Conservation (phyloP, 1,284 basidiomycete species). For the Heterobasidion annosum region DNA sequence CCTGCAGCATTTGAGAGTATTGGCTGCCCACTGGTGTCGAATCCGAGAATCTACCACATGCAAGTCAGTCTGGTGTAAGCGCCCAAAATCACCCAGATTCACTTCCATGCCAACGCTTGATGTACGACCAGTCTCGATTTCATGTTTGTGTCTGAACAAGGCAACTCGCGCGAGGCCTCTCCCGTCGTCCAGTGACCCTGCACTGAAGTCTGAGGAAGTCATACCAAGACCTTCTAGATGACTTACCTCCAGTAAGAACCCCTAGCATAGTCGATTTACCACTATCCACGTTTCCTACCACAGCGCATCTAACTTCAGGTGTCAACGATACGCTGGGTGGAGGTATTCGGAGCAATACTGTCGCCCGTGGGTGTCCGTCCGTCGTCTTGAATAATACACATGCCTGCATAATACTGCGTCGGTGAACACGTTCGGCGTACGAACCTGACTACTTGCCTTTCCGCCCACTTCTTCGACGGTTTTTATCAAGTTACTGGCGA, state of each 20-base stretch:
- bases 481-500: constrained; percentile 33
- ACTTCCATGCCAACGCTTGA: constrained; percentile 96
- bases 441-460: constrained; percentile 36
- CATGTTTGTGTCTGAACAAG: constrained; percentile 95
- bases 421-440: not conserved
- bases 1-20: constrained; percentile 60
- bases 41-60: constrained; percentile 68
- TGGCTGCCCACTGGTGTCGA: constrained; percentile 63
- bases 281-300: constrained; percentile 91
- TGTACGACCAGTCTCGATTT: constrained; percentile 92
- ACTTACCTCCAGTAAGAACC: constrained; percentile 66
- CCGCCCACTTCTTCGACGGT: constrained; percentile 67
- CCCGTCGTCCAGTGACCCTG: constrained; percentile 89
- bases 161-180: constrained; percentile 89
- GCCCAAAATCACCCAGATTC: constrained; percentile 6
- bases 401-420: constrained; percentile 26
- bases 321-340: constrained; percentile 63
- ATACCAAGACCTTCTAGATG: constrained; percentile 6
- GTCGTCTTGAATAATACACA: constrained; percentile 44
- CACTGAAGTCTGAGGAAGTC: constrained; percentile 20
- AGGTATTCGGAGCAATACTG: constrained; percentile 60
- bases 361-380: constrained; percentile 40
- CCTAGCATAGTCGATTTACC: constrained; percentile 95
- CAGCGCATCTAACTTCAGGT: constrained; percentile 89
- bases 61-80: not conserved